Conservation (phyloP, 2,329 filamentous ascomycete genomes). For the Pyrenophora tritici-repentis region DNA sequence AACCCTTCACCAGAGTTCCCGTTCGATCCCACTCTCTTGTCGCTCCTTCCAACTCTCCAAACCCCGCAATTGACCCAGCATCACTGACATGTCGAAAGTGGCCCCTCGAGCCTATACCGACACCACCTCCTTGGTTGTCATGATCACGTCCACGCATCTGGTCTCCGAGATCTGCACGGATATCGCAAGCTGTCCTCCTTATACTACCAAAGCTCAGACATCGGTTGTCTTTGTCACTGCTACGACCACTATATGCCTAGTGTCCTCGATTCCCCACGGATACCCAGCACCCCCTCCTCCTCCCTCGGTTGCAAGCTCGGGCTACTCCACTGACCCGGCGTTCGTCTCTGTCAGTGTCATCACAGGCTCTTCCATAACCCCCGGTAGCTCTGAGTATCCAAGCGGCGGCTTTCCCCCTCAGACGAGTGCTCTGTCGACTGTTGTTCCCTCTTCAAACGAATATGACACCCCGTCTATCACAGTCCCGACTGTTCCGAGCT, state of each 20-base stretch:
- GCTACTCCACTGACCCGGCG: constrained; percentile 7
- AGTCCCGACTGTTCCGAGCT: neutral
- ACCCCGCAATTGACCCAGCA: neutral
- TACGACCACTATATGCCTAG: constrained; percentile 52
- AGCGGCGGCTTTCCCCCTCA: constrained; percentile 10
- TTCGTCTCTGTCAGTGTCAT: constrained; percentile 14
- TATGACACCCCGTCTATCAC: constrained; percentile 1
- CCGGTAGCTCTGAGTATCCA: constrained; percentile 2
- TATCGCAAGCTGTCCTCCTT: constrained; percentile 44
- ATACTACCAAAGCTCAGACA: constrained; percentile 45
- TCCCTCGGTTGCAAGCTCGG: constrained; percentile 9
- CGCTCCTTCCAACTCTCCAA: neutral
- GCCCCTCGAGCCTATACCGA: constrained; percentile 24
- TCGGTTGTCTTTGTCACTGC: constrained; percentile 43
- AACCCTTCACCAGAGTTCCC: neutral
- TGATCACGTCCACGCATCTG: constrained; percentile 47
- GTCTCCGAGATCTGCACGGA: constrained; percentile 48
- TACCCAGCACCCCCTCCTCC: constrained; percentile 13
- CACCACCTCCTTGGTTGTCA: constrained; percentile 46
- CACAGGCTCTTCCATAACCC: constrained; percentile 3
- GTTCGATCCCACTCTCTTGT: neutral
- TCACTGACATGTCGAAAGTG: constrained; percentile 17
- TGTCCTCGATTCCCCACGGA: constrained; percentile 22
- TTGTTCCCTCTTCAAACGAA: neutral
- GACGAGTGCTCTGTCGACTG: constrained; percentile 10